phyloP scores from a whole-genome alignment of 2,329 filamentous ascomycete species.

The Penicillium palitans region DNA sequence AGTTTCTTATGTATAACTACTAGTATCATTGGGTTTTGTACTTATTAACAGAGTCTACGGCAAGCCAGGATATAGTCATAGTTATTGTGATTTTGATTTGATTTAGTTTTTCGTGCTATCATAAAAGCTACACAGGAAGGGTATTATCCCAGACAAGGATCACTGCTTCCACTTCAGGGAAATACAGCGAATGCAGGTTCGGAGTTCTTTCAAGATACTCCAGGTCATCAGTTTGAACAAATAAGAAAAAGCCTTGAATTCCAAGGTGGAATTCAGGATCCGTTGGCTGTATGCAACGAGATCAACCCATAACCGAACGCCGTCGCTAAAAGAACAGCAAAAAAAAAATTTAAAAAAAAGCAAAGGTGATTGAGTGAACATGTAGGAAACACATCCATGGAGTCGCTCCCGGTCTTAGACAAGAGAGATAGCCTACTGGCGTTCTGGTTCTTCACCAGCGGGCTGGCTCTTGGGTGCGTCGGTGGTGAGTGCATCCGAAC shows the following conservation, averaged over 20 bases:
- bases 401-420: slow-evolving; percentile 2
- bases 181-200: no score
- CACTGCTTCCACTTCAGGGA: no score
- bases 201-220: slow-evolving; percentile 11
- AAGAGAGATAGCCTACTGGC: slow-evolving; percentile 17
- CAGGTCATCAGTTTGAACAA: slow-evolving; percentile 17
- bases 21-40: no score
- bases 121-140: no score
- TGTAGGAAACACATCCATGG: not conserved
- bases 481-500: slow-evolving; percentile 34
- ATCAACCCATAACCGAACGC: slow-evolving; percentile 22
- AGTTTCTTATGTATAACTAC: not conserved
- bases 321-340: slow-evolving; percentile 24
- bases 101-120: no score
- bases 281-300: slow-evolving; percentile 4
- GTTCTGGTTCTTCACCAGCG: slow-evolving; percentile 13
- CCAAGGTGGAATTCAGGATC: slow-evolving; percentile 7
- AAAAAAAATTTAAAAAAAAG: slow-evolving; percentile 4
- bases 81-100: no score
- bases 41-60: no score
- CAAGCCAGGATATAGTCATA: no score
- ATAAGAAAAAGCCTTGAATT: slow-evolving; percentile 3
- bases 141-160: no score
- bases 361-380: not conserved
- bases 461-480: slow-evolving; percentile 29